Evolutionary conservation across 2,329 filamentous ascomycete genomes (phyloP), one percentile per base, ranked within the genome.

Genomic region (Didymella arachidicola): DNA sequence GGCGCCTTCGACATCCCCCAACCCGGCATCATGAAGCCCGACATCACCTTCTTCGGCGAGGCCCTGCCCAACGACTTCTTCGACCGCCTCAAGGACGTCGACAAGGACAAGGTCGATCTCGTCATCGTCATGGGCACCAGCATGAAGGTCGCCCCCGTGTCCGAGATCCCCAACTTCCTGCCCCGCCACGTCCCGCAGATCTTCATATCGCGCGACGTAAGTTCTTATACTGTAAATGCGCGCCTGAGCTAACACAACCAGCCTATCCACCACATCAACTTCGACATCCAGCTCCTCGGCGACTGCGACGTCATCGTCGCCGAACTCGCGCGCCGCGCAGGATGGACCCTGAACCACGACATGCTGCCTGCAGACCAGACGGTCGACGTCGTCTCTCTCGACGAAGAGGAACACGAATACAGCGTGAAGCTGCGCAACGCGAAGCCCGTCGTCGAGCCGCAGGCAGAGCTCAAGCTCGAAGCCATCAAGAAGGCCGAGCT

Each of bases 11-110:
- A 88, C 65, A 86, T 90, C 38, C 87, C 87, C 2, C 82, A 84
- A 46, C 85, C 87, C 2, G 92, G 91, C 56, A 87, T 96, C 73
- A 96, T 96, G 92, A 97, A 86, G 83, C 95, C 95, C 8, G 94
- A 98, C 79, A 98, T 99, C 73, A 98, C 92, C 45, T 98, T 99
- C 81, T 98, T 98, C 71, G 94, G 94, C 67, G 95, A 99, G 79
- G 84, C 88, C 49, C 87, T 99, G 1, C 93, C 94, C 0, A 87
- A 91, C 67, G 86, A 87, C 66, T 99, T 99, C 78, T 90, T 90
- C 57, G 82, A 86, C 48, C 89, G 93, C 7, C 85, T 98, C 14
- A 87, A 91, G n/a, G 84, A 91, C 60, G 85, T 92, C 67, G 95
- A 99, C 77, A 87, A 87, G 59, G 86, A 92, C 63, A 82, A 86